Evolutionary conservation across 2,329 filamentous ascomycete genomes (phyloP).

Genomic region (Fusarium vanettenii): DNA sequence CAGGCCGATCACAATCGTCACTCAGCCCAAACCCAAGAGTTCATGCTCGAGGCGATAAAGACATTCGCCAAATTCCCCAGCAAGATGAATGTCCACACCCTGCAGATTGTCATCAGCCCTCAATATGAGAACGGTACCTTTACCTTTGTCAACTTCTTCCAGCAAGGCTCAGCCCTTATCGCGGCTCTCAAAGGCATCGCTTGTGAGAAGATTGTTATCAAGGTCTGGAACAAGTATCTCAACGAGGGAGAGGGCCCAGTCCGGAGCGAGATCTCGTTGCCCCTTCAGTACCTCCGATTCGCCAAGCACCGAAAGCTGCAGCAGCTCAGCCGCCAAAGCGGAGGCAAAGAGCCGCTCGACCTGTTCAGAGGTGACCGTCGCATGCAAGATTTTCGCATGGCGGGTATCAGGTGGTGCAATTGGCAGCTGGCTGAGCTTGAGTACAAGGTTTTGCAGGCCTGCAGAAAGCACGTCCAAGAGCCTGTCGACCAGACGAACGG

Average conservation of each 20-base stretch:
- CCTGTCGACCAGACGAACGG: not conserved
- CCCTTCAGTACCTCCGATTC: slow-evolving; percentile 28
- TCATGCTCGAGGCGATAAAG: slow-evolving; percentile 52
- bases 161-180: slow-evolving; percentile 41
- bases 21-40: slow-evolving; percentile 32
- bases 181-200: slow-evolving; percentile 47
- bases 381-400: slow-evolving; percentile 9
- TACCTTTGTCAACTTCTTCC: slow-evolving; percentile 54
- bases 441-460: slow-evolving; percentile 15
- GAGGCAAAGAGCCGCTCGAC: slow-evolving; percentile 8
- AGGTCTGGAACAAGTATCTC: slow-evolving; percentile 46
- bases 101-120: slow-evolving; percentile 57
- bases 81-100: slow-evolving; percentile 50
- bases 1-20: slow-evolving; percentile 57
- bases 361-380: slow-evolving; percentile 11
- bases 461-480: slow-evolving; percentile 16
- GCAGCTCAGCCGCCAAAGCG: not conserved
- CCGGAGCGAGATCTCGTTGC: slow-evolving; percentile 14
- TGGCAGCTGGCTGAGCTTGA: slow-evolving; percentile 3
- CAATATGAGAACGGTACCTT: slow-evolving; percentile 31
- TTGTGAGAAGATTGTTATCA: slow-evolving; percentile 51
- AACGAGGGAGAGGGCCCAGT: not conserved
- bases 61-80: slow-evolving; percentile 46
- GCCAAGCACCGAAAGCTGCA: slow-evolving; percentile 9
- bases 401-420: not conserved